A percentile compares a stretch with the other conserved stretches of the same genome.
Conservation (phyloP, 2,329 filamentous ascomycete genomes). For the Botryotinia convoluta region DNA sequence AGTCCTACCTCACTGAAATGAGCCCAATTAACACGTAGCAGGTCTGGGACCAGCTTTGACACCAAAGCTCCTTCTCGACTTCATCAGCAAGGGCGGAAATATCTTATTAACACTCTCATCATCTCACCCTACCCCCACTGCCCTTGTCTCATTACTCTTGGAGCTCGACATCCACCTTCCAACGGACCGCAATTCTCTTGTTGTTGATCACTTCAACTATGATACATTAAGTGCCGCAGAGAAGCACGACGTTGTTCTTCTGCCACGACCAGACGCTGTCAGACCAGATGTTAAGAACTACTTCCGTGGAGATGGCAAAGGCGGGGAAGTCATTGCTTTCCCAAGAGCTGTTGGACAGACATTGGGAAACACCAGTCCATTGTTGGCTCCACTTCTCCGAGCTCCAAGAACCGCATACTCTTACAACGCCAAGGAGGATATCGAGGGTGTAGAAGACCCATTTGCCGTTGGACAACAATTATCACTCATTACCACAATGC, state of each 20-base stretch:
- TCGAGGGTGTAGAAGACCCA: constrained; percentile 69
- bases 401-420: constrained; percentile 85
- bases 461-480: constrained; percentile 85
- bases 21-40: constrained; percentile 38
- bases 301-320: constrained; percentile 61
- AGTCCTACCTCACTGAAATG: constrained; percentile 16
- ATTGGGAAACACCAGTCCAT: constrained; percentile 70
- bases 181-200: constrained; percentile 75
- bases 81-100: constrained; percentile 89
- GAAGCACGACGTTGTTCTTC: constrained; percentile 81
- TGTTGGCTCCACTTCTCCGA: constrained; percentile 77
- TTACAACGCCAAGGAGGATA: constrained; percentile 89
- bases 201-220: constrained; percentile 96
- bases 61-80: constrained; percentile 82
- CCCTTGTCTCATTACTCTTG: constrained; percentile 73
- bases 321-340: constrained; percentile 66
- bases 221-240: constrained; percentile 74
- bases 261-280: constrained; percentile 64
- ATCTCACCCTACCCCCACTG: constrained; percentile 64
- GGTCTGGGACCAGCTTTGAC: constrained; percentile 86
- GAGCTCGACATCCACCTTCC: constrained; percentile 91
- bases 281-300: constrained; percentile 72
- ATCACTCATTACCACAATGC: constrained; percentile 77
- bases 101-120: constrained; percentile 82
- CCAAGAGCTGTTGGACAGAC: constrained; percentile 78